These are phyloP conservation scores for Wallacemonas sp. DNA, from an alignment of 208 protist species.

Conservation along the genomic window DNA sequence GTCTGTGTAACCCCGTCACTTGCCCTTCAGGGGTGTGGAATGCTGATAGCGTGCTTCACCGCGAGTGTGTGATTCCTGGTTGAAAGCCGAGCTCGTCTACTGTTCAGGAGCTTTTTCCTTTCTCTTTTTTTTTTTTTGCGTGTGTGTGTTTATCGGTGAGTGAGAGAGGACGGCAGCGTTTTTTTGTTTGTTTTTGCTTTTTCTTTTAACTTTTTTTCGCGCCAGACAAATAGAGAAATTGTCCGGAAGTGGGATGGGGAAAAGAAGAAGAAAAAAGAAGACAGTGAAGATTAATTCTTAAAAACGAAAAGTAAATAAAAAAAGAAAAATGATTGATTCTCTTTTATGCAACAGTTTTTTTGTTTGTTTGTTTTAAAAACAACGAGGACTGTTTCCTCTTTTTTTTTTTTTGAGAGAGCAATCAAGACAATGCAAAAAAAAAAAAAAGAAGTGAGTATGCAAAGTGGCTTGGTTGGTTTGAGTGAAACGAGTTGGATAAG, in stretches of 20 bases:
- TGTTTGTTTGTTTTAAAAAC: neutral
- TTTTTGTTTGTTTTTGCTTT: constrained; percentile 6
- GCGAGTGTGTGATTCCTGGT: neutral
- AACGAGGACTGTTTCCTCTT: too few species aligned
- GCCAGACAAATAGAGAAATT: neutral
- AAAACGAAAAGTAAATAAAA: neutral
- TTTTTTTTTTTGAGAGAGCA: too few species aligned
- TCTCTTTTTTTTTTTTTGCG: neutral
- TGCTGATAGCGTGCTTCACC: neutral
- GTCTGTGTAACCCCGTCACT: too few species aligned
- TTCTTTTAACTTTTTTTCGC: neutral
- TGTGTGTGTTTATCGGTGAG: constrained; percentile 11
- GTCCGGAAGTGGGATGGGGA: neutral
- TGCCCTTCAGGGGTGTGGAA: too few species aligned
- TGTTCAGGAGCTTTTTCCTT: neutral
- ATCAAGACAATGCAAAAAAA: too few species aligned
- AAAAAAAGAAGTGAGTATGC: constrained; percentile 17
- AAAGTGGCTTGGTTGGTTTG: too few species aligned
- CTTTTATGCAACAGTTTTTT: neutral
- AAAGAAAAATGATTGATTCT: constrained; percentile 7
- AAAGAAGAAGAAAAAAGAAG: constrained; percentile 13
- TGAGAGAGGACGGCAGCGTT: neutral
- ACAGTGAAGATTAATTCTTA: constrained; percentile 1
- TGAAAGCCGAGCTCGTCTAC: neutral
- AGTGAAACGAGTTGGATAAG: neutral